Percentiles rank a stretch among this genome's conserved stretches.
Evolutionary conservation across 129 eudicot genomes (phyloP).

Genomic region (Centaurea solstitialis): DNA sequence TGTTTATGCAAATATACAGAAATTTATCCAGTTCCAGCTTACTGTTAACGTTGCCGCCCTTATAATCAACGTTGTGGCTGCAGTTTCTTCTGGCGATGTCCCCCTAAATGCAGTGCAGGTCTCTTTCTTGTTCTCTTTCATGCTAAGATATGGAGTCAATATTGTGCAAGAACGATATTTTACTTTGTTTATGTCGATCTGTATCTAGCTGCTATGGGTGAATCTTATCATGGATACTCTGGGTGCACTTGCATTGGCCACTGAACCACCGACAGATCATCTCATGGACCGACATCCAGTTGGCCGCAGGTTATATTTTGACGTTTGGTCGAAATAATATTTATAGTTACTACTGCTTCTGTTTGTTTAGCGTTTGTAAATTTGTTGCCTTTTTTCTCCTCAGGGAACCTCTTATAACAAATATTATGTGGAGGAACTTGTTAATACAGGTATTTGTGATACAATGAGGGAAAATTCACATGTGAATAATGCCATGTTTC

Average conservation of each 20-base stretch:
- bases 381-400: not conserved
- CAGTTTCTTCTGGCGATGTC: conserved; percentile 85
- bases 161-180: not conserved
- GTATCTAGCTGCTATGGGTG: conserved; percentile 90
- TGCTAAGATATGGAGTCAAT: not conserved
- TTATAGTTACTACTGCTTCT: not conserved
- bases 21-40: conserved; percentile 88
- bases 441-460: conserved; percentile 60
- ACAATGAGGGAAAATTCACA: not conserved
- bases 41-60: conserved; percentile 91
- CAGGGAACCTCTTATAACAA: conserved; percentile 95
- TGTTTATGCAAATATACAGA: conserved; percentile 88
- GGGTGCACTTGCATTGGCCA: conserved; percentile 96
- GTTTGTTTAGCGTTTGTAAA: not conserved
- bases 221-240: conserved; percentile 96
- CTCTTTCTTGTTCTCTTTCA: conserved; percentile 4
- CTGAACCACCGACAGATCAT: conserved; percentile 96
- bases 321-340: not conserved
- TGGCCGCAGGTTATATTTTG: conserved; percentile 76
- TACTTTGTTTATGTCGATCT: not conserved
- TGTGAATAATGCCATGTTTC: not conserved
- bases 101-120: conserved; percentile 97
- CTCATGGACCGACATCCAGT: conserved; percentile 86
- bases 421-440: conserved; percentile 95
- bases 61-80: conserved; percentile 82